Evolutionary conservation across 2,329 filamentous ascomycete species (phyloP).

Genomic region (Teratosphaeria viscida): DNA sequence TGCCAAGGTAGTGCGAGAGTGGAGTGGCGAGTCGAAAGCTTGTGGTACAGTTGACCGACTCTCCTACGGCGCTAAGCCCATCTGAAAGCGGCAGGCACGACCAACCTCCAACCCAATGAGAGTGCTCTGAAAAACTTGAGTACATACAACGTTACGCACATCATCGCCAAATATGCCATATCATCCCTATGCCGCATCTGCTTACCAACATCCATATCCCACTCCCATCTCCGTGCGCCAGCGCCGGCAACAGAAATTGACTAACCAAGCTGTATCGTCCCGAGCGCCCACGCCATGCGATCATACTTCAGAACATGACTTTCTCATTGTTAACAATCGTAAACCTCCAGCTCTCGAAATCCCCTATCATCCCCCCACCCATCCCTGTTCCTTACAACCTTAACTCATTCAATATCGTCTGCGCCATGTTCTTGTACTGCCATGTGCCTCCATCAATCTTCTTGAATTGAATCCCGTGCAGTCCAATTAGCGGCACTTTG

Average conservation of each 20-base stretch:
- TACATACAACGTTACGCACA: background rate
- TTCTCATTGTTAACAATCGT: background rate
- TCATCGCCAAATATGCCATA: background rate
- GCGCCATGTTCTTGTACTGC: slow-evolving; percentile 98
- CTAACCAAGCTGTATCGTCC: background rate
- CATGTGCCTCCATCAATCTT: slow-evolving; percentile 90
- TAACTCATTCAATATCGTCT: slow-evolving; percentile 82
- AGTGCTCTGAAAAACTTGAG: background rate
- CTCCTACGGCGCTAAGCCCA: background rate
- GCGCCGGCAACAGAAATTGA: background rate
- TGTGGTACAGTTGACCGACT: background rate
- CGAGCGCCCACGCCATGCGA: background rate
- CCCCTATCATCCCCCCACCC: background rate
- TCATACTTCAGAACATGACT: background rate
- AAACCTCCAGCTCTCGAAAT: background rate
- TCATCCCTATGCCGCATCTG: background rate
- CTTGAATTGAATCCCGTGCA: slow-evolving; percentile 98
- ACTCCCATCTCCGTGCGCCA: background rate
- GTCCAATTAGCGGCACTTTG: slow-evolving; percentile 82
- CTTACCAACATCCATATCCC: background rate
- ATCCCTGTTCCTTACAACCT: slow-evolving; percentile 27
- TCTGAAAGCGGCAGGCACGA: background rate
- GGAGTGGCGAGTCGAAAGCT: background rate
- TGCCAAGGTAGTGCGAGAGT: no score
- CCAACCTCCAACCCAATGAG: background rate